Evolutionary conservation across 768 basidiomycete genomes (phyloP).

Genomic region (Boletales sp.): DNA sequence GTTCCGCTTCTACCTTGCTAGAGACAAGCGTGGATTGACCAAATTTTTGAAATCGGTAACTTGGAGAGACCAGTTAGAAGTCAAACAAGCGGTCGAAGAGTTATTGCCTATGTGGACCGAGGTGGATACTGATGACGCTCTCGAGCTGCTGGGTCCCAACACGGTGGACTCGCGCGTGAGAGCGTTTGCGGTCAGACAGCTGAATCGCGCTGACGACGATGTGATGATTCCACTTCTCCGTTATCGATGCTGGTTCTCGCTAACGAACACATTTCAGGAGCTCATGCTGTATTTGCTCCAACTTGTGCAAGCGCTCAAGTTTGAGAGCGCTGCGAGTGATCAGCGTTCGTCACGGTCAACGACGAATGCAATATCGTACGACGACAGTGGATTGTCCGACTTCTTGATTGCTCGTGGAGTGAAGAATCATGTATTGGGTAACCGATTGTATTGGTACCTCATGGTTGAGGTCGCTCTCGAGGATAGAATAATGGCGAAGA

Average conservation of each 20-base stretch:
- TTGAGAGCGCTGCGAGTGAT: slow-evolving; percentile 80
- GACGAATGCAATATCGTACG: slow-evolving; percentile 75
- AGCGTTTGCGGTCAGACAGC: slow-evolving; percentile 89
- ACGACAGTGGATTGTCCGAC: slow-evolving; percentile 90
- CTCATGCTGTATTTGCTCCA: slow-evolving; percentile 89
- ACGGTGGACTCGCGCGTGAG: slow-evolving; percentile 90
- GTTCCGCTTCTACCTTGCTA: slow-evolving; percentile 94
- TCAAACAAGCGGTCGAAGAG: slow-evolving; percentile 97
- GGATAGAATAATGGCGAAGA: slow-evolving; percentile 82
- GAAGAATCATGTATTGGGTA: slow-evolving; percentile 79
- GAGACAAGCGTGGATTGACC: slow-evolving; percentile 90
- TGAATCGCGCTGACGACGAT: slow-evolving; percentile 91
- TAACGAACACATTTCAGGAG: slow-evolving; percentile 52
- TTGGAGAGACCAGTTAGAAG: slow-evolving; percentile 94
- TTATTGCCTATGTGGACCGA: slow-evolving; percentile 95
- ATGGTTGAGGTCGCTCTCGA: slow-evolving; percentile 93
- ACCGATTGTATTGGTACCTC: slow-evolving; percentile 94
- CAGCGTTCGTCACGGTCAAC: slow-evolving; percentile 72
- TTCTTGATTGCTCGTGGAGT: slow-evolving; percentile 88
- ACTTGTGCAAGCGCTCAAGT: slow-evolving; percentile 96
- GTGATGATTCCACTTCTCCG: slow-evolving; percentile 40
- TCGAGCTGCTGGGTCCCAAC: slow-evolving; percentile 89
- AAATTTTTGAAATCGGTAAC: slow-evolving; percentile 98
- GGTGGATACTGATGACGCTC: slow-evolving; percentile 93
- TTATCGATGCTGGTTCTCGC: neutral